Conservation (phyloP, 1,139 yeast genomes). For the Debaryomyces fabryi region DNA sequence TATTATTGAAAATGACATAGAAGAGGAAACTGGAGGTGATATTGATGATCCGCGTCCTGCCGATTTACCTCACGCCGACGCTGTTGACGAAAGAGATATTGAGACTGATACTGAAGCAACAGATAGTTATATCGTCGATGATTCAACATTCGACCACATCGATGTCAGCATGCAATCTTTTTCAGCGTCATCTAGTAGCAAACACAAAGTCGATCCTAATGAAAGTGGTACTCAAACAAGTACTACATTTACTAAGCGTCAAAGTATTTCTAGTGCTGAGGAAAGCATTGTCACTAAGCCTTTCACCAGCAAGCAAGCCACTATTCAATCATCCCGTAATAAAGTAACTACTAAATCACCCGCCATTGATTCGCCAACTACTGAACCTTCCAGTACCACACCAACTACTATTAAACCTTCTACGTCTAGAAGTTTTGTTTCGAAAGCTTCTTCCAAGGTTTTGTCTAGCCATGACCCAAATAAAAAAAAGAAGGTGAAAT, state of each 20-base stretch:
- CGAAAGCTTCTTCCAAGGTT: neutral
- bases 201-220: neutral
- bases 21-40: neutral
- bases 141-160: neutral
- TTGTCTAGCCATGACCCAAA: neutral
- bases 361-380: neutral
- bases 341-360: neutral
- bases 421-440: neutral
- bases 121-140: neutral
- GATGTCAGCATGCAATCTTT: neutral
- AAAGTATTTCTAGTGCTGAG: neutral
- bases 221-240: neutral
- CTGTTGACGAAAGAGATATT: neutral
- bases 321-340: neutral
- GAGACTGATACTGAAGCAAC: neutral
- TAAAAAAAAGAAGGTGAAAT: neutral
- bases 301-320: neutral
- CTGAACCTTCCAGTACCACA: neutral
- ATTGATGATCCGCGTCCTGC: conserved; percentile 2
- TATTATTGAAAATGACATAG: conserved; percentile 6
- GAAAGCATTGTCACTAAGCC: neutral
- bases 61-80: conserved; percentile 5
- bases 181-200: neutral
- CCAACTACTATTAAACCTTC: neutral
- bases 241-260: neutral